Conservation (phyloP, 768 basidiomycete genomes). For the Psilocybe tampanensis region DNA sequence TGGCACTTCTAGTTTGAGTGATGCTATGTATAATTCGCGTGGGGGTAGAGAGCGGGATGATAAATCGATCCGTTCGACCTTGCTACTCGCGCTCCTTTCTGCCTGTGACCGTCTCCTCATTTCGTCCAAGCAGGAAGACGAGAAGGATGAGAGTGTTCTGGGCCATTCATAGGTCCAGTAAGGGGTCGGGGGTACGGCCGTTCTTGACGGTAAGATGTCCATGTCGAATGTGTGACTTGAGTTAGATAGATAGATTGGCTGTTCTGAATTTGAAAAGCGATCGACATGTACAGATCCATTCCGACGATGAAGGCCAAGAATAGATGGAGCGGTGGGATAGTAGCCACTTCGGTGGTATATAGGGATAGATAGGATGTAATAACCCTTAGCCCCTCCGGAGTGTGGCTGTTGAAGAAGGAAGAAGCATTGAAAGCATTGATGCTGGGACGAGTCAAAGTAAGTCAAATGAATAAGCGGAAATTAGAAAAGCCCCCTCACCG, state of each 20-base stretch:
- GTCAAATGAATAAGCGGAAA: too few species aligned
- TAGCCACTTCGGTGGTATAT: background rate
- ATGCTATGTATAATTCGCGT: background rate
- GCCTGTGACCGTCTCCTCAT: background rate
- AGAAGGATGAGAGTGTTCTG: background rate
- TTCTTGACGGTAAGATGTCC: background rate
- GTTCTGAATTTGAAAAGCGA: background rate
- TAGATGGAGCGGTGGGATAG: background rate
- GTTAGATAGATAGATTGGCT: slow-evolving; percentile 1
- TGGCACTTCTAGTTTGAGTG: background rate
- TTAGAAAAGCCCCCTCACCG: too few species aligned
- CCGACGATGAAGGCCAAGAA: background rate
- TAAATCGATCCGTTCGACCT: background rate
- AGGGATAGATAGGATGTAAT: background rate
- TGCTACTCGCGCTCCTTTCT: background rate
- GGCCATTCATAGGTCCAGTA: background rate
- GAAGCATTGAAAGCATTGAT: too few species aligned
- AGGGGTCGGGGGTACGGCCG: background rate
- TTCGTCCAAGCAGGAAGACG: background rate
- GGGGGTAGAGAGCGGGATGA: background rate
- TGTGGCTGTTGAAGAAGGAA: too few species aligned
- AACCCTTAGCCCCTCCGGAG: background rate
- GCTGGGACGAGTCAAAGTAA: too few species aligned
- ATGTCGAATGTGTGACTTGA: background rate
- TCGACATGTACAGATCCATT: background rate